phyloP scores from a whole-genome alignment of 1,284 basidiomycete genomes.

The Coriolopsis trogii region DNA sequence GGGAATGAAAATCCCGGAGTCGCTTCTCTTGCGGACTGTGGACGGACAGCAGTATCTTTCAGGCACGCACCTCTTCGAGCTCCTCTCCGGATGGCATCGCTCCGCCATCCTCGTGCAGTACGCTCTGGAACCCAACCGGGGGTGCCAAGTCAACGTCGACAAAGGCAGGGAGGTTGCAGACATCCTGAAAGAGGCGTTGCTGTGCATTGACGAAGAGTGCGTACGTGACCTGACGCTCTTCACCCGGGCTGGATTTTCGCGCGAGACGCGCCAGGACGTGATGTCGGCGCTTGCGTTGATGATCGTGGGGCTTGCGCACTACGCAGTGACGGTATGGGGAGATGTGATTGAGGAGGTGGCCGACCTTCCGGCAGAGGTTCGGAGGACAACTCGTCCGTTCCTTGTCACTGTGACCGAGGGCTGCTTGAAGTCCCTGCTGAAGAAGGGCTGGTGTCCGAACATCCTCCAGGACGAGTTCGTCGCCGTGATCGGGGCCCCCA shows the following conservation, averaged over 20 bases:
- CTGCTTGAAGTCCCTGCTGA: conserved; percentile 3
- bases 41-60: background rate
- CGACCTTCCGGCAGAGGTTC: no score
- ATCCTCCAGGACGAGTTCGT: background rate
- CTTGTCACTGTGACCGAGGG: background rate
- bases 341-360: no score
- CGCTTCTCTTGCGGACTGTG: background rate
- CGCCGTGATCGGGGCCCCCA: background rate
- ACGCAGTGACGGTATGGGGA: no score
- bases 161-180: conserved; percentile 4
- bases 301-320: no score
- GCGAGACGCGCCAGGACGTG: no score
- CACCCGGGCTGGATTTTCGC: background rate
- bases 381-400: conserved; percentile 4
- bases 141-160: background rate
- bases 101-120: background rate
- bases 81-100: conserved; percentile 5
- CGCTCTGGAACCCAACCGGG: background rate
- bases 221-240: background rate
- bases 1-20: conserved; percentile 8
- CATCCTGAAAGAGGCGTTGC: background rate
- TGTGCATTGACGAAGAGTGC: background rate
- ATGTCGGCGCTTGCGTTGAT: no score
- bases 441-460: conserved; percentile 14
- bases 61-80: background rate